Evolutionary conservation across 2,329 filamentous ascomycete genomes (phyloP), one percentile per base, ranked within the genome.

Genomic region (Pyrenophora graminea): DNA sequence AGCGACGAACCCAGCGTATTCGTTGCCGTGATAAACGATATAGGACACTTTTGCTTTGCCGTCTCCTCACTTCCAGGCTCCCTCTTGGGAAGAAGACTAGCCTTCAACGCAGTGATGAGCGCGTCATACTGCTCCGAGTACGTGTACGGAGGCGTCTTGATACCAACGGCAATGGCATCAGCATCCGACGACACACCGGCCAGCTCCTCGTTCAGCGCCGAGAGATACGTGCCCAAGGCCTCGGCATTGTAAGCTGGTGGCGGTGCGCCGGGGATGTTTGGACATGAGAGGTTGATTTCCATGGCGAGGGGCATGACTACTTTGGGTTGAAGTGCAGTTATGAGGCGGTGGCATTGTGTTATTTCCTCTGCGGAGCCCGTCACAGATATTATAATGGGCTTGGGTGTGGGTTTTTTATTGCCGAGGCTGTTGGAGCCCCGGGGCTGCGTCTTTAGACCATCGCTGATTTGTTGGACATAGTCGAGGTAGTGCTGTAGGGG

Each of bases 131-230:
- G 85, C 0, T 79, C 82, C 0, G 80, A 73, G 64, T 91, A 83
- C 0, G 88, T 92, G 62, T 90, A 92, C 0, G 89, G 89, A 4
- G 89, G 89, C 1, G 84, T 86, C 66, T 93, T 93, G 57, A 92
- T 77, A 0, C 89, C 89, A 37, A 84, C 74, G 0, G 77, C 74
- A 0, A 85, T 51, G 39, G 19, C 50, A 5, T 13, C 46, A 2
- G 3, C 51, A 18, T 21, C 51, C 45, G 17, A 56, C 41, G 21
- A 56, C 41, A 18, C 64, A 55, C 5, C 32, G 41, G 48, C 45
- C 5, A 78, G 72, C 3, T 68, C 55, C 0, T 56, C 34, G 0
- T 76, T 71, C 0, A 88, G 71, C 0, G 74, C 72, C 1, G 60
- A 56, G 2, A 92, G 73, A 55, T 90, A 91, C 4, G 72, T 70